Conservation (phyloP, 495 filamentous ascomycete genomes). For the Neurospora tetraspora region DNA sequence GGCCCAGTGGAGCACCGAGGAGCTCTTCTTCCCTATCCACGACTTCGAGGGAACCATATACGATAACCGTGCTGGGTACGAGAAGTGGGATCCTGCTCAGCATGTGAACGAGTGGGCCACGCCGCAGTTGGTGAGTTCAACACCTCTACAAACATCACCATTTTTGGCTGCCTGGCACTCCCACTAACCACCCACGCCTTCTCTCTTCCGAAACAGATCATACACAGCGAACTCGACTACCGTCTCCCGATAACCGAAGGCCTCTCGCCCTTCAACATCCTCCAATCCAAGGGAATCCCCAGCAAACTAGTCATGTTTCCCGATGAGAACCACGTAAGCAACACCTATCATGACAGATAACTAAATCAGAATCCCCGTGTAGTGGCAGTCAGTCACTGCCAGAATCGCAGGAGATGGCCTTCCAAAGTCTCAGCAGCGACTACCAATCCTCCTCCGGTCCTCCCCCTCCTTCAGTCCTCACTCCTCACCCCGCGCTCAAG, state of each 20-base stretch:
- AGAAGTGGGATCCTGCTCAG: conserved; percentile 70
- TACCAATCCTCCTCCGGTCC: neutral
- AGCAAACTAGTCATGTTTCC: conserved; percentile 76
- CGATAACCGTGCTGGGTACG: conserved; percentile 62
- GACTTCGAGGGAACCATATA: conserved; percentile 75
- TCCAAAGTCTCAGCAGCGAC: neutral
- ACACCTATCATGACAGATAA: neutral
- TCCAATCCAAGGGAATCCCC: conserved; percentile 63
- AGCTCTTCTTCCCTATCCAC: conserved; percentile 81
- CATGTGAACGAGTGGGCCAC: conserved; percentile 65
- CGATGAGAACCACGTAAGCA: conserved; percentile 57
- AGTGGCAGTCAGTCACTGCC: neutral
- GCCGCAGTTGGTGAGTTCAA: conserved; percentile 54
- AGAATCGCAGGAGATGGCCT: neutral
- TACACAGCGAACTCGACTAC: conserved; percentile 90
- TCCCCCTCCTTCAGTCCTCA: no score
- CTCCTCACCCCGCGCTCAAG: neutral
- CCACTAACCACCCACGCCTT: neutral
- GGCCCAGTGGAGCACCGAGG: conserved; percentile 65
- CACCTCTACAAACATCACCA: no score
- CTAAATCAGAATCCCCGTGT: neutral
- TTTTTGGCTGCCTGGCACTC: no score
- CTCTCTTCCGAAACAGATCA: conserved; percentile 38
- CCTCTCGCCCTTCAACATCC: conserved; percentile 75
- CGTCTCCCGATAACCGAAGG: conserved; percentile 76